These are phyloP conservation scores for Pseudogymnoascus sp. DNA, from an alignment of 2,329 filamentous ascomycete species.

Conservation along the genomic window DNA sequence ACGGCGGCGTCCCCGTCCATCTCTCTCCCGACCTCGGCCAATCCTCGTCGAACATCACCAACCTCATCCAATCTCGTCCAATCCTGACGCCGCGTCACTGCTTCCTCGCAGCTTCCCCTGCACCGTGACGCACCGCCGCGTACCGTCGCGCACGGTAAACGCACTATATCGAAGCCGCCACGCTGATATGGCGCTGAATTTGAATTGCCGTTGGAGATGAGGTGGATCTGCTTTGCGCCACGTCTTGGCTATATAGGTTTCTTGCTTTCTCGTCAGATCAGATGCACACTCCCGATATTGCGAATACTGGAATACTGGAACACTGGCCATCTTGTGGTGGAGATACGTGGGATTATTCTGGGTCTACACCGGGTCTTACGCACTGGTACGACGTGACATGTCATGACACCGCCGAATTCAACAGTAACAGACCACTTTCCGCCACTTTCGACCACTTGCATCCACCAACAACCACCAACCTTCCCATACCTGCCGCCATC, in stretches of 20 bases:
- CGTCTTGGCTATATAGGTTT: background rate
- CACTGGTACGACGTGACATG: conserved; percentile 1
- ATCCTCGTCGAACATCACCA: background rate
- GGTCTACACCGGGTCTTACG: background rate
- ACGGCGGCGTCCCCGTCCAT: background rate
- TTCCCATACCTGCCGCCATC: background rate
- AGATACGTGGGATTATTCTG: background rate
- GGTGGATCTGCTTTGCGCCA: background rate
- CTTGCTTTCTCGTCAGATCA: background rate
- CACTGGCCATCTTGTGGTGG: background rate
- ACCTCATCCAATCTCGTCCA: background rate
- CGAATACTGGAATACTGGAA: background rate
- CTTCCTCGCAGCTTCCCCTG: background rate
- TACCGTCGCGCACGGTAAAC: background rate
- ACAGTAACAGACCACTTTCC: background rate
- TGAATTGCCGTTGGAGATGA: background rate
- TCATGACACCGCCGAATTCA: background rate
- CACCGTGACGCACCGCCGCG: background rate
- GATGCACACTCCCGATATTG: background rate
- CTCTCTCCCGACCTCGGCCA: background rate
- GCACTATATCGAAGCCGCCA: background rate
- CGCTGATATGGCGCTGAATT: background rate
- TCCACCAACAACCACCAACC: background rate
- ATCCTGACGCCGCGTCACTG: too few relatives aligned
- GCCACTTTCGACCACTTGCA: background rate